These are phyloP conservation scores for Mycena belliarum DNA, from an alignment of 768 basidiomycete genomes.

Conservation along the genomic window DNA sequence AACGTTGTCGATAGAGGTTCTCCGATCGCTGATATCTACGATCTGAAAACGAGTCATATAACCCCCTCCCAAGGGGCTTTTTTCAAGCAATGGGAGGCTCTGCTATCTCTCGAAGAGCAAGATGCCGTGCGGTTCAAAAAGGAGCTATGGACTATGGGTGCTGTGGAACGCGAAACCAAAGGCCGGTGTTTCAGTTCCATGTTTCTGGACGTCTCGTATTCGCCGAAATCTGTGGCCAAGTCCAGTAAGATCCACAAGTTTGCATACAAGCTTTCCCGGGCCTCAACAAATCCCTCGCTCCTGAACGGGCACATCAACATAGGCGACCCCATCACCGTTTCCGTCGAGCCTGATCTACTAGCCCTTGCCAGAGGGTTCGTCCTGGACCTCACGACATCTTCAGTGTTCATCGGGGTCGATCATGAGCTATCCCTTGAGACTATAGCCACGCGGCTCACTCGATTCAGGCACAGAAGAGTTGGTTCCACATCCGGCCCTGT, in stretches of 20 bases:
- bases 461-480: conserved; percentile 4
- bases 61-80: conserved; percentile 67
- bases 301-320: conserved; percentile 76
- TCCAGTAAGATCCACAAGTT: conserved; percentile 69
- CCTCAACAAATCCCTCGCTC: conserved; percentile 41
- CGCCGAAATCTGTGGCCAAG: conserved; percentile 28
- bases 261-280: conserved; percentile 71
- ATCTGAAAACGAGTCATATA: conserved; percentile 79
- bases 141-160: conserved; percentile 92
- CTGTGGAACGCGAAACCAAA: conserved; percentile 71
- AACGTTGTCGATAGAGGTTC: conserved; percentile 52
- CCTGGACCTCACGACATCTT: conserved; percentile 60
- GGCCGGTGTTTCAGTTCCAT: conserved; percentile 87
- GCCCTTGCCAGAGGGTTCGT: conserved; percentile 86
- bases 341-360: conserved; percentile 84
- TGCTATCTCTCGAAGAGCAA: conserved; percentile 84
- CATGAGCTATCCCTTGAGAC: conserved; percentile 61
- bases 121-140: conserved; percentile 83
- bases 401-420: conserved; percentile 80
- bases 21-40: conserved; percentile 68
- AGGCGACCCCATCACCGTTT: conserved; percentile 85
- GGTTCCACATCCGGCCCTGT: conserved; percentile 23
- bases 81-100: conserved; percentile 88
- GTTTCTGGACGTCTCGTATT: conserved; percentile 56
- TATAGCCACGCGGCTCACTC: conserved; percentile 43